Percentiles rank a stretch among this genome's conserved stretches.
These are phyloP conservation scores for Hura crepitans DNA, from an alignment of 441 rosid species.

Conservation along the genomic window DNA sequence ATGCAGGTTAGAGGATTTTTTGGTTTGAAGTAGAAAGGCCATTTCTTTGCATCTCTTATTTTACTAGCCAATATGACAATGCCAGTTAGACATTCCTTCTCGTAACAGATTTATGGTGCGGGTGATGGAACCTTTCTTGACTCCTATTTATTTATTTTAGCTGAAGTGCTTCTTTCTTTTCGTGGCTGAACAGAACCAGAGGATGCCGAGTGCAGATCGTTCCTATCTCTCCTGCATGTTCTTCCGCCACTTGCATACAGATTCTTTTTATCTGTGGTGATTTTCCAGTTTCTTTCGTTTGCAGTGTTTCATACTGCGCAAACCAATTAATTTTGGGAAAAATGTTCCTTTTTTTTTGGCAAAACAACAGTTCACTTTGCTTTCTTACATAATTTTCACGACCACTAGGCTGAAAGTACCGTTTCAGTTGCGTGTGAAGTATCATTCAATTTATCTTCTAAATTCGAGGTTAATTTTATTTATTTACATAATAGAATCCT, in stretches of 20 bases:
- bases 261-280: not conserved
- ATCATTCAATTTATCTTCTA: too few species aligned
- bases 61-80: not conserved
- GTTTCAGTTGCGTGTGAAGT: too few species aligned
- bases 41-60: not conserved
- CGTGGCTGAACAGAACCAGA: slow-evolving; percentile 18
- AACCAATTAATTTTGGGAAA: too few species aligned
- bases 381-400: too few species aligned
- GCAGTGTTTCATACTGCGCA: slow-evolving; percentile 39
- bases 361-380: too few species aligned
- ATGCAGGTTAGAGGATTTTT: not conserved
- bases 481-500: too few species aligned
- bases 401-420: too few species aligned
- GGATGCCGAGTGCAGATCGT: slow-evolving; percentile 41
- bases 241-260: slow-evolving; percentile 7
- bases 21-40: not conserved
- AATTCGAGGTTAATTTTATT: too few species aligned
- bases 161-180: not conserved
- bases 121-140: not conserved
- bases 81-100: not conserved
- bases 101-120: not conserved
- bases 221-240: slow-evolving; percentile 8
- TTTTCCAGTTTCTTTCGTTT: slow-evolving; percentile 11
- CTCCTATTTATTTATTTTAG: not conserved
- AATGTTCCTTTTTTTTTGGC: too few species aligned